These are phyloP conservation scores for Herpotrichia juniperi DNA, from an alignment of 2,329 filamentous ascomycete genomes.

Conservation along the genomic window DNA sequence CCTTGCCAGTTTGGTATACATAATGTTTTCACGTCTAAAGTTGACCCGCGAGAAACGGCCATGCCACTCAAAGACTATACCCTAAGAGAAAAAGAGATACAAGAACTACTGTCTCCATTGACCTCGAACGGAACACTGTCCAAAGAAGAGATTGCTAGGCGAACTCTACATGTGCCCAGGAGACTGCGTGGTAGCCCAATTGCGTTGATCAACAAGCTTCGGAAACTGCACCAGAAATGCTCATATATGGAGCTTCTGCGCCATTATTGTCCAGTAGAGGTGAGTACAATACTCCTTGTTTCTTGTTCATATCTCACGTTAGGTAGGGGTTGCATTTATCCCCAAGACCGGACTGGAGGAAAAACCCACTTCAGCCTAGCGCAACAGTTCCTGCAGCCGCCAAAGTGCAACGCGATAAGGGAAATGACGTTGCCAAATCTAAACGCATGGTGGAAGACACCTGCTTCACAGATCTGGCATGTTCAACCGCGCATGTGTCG, in stretches of 20 bases:
- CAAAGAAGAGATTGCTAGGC: slow-evolving; percentile 32
- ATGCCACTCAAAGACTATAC: slow-evolving; percentile 86
- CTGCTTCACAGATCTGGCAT: slow-evolving; percentile 70
- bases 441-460: slow-evolving; percentile 25
- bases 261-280: slow-evolving; percentile 75
- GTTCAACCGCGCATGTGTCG: slow-evolving; percentile 72
- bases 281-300: slow-evolving; percentile 7
- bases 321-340: slow-evolving; percentile 31
- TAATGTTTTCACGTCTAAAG: slow-evolving; percentile 82
- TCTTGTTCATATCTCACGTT: slow-evolving; percentile 16
- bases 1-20: slow-evolving; percentile 88
- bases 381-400: slow-evolving; percentile 9
- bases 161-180: slow-evolving; percentile 60
- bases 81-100: slow-evolving; percentile 81
- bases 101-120: slow-evolving; percentile 30
- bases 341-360: slow-evolving; percentile 32
- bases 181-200: slow-evolving; percentile 69
- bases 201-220: slow-evolving; percentile 69
- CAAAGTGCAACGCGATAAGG: slow-evolving; percentile 10
- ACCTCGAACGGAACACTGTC: slow-evolving; percentile 22
- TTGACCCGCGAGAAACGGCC: slow-evolving; percentile 68
- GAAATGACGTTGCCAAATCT: slow-evolving; percentile 1
- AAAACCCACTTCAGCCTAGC: slow-evolving; percentile 24
- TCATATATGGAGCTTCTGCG: slow-evolving; percentile 79
- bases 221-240: slow-evolving; percentile 73